A percentile compares a stretch with the other conserved stretches of the same genome.
Conservation (phyloP, 768 basidiomycete genomes). For the Trametes elegans region DNA sequence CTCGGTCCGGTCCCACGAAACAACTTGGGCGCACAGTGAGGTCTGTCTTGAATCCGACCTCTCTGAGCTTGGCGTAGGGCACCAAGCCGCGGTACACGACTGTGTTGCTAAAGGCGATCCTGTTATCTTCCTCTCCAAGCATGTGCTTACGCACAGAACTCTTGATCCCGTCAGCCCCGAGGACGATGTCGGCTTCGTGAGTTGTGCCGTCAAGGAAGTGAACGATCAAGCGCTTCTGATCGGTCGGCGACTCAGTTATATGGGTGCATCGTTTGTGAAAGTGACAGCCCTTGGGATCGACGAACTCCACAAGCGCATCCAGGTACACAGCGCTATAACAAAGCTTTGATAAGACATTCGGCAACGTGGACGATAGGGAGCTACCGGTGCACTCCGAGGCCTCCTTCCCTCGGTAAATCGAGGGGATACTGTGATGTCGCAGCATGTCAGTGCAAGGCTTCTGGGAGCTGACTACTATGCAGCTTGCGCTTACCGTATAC, state of each 20-base stretch:
- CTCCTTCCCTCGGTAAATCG: constrained; percentile 31
- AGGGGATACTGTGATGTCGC: constrained; percentile 33
- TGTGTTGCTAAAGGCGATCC: constrained; percentile 42
- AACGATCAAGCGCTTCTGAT: constrained; percentile 28
- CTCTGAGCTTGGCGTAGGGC: constrained; percentile 36
- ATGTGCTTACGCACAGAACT: constrained; percentile 40
- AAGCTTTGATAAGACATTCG: not conserved
- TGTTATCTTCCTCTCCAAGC: constrained; percentile 24
- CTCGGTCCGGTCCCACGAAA: constrained; percentile 42
- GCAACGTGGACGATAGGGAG: not conserved
- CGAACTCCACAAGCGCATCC: constrained; percentile 43
- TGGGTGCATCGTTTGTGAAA: constrained; percentile 48
- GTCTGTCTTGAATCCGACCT: constrained; percentile 42
- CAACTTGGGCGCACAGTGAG: constrained; percentile 35
- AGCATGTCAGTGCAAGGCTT: not conserved
- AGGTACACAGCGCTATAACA: constrained; percentile 45
- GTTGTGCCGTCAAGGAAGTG: constrained; percentile 49
- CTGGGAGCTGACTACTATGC: no score
- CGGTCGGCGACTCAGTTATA: constrained; percentile 14
- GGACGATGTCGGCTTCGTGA: constrained; percentile 45
- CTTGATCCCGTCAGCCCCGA: constrained; percentile 41
- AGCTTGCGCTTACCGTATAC: constrained; percentile 38
- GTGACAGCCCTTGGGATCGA: constrained; percentile 42
- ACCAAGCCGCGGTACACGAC: constrained; percentile 51
- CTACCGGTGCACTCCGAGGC: constrained; percentile 47